Conservation (phyloP, 2,329 filamentous ascomycete species). For the Teratosphaeria epicoccoides region DNA sequence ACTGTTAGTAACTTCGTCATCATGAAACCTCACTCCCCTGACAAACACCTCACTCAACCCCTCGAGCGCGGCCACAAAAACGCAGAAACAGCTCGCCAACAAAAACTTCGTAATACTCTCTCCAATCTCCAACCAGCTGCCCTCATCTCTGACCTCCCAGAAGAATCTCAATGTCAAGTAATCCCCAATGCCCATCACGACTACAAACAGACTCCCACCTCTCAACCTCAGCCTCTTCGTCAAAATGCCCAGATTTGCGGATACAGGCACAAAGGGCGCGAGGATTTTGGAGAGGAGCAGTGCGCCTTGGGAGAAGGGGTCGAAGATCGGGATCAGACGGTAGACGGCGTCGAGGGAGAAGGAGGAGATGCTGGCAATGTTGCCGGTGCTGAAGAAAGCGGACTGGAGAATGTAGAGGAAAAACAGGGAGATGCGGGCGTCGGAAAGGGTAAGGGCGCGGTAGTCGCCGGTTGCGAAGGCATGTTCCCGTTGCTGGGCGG, state of each 20-base stretch:
- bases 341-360: slow-evolving; percentile 87
- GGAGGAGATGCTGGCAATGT: slow-evolving; percentile 84
- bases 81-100: slow-evolving; percentile 78
- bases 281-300: slow-evolving; percentile 81
- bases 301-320: slow-evolving; percentile 82
- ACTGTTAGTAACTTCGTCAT: not conserved
- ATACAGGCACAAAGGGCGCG: slow-evolving; percentile 86
- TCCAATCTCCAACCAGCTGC: slow-evolving; percentile 94
- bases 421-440: slow-evolving; percentile 81
- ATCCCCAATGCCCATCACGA: slow-evolving; percentile 84
- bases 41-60: slow-evolving; percentile 76
- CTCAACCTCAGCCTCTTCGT: slow-evolving; percentile 76
- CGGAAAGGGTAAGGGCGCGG: slow-evolving; percentile 67
- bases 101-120: slow-evolving; percentile 93
- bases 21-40: slow-evolving; percentile 58
- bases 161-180: slow-evolving; percentile 93
- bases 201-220: slow-evolving; percentile 83
- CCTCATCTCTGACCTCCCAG: slow-evolving; percentile 93
- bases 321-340: slow-evolving; percentile 82
- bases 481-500: slow-evolving; percentile 24
- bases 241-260: slow-evolving; percentile 84
- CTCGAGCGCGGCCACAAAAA: slow-evolving; percentile 84
- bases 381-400: slow-evolving; percentile 93
- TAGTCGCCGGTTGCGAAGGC: slow-evolving; percentile 31
- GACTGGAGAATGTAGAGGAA: slow-evolving; percentile 92